These are phyloP conservation scores for Xylaria sp. DNA, from an alignment of 2,329 filamentous ascomycete genomes.

Conservation along the genomic window DNA sequence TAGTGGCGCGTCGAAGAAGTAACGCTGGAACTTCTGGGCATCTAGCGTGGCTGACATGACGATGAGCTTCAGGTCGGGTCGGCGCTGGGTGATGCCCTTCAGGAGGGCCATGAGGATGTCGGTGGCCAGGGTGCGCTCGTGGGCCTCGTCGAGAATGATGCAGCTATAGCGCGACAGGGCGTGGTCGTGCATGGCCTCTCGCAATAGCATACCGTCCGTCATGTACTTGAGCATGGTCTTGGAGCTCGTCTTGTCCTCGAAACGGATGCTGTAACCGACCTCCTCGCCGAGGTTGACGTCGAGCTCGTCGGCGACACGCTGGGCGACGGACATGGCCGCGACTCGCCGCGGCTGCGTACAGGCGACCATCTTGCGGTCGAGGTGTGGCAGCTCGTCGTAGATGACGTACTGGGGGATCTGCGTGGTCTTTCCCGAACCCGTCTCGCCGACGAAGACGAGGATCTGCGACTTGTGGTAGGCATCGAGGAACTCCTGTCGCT, in stretches of 20 bases:
- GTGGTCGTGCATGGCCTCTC: constrained; percentile 96
- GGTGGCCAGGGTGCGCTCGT: constrained; percentile 96
- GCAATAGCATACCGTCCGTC: constrained; percentile 98
- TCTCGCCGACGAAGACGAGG: constrained; percentile 98
- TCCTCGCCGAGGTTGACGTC: constrained; percentile 93
- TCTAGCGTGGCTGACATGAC: constrained; percentile 99
- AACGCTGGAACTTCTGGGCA: constrained; percentile 96
- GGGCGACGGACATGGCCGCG: constrained; percentile 97
- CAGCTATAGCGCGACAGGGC: constrained; percentile 92
- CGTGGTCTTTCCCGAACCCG: constrained; percentile 98
- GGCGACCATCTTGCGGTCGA: constrained; percentile 87
- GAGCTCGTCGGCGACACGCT: constrained; percentile 97
- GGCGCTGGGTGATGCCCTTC: constrained; percentile 85
- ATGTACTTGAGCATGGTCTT: constrained; percentile 98
- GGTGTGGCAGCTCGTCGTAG: constrained; percentile 93
- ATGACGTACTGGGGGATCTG: constrained; percentile 99
- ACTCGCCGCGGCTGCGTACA: constrained; percentile 98
- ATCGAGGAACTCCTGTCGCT: constrained; percentile 92
- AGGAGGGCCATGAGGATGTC: constrained; percentile 97
- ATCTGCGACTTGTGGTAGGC: constrained; percentile 96
- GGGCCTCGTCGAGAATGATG: constrained; percentile 98
- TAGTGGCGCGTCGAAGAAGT: constrained; percentile 94
- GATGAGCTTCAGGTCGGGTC: constrained; percentile 94
- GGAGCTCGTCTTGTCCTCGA: constrained; percentile 90
- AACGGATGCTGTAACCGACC: constrained; percentile 98